Evolutionary conservation across 169 alveolate genomes (phyloP), one percentile per base, ranked within the genome.

Genomic region (Toxoplasma gondii): DNA sequence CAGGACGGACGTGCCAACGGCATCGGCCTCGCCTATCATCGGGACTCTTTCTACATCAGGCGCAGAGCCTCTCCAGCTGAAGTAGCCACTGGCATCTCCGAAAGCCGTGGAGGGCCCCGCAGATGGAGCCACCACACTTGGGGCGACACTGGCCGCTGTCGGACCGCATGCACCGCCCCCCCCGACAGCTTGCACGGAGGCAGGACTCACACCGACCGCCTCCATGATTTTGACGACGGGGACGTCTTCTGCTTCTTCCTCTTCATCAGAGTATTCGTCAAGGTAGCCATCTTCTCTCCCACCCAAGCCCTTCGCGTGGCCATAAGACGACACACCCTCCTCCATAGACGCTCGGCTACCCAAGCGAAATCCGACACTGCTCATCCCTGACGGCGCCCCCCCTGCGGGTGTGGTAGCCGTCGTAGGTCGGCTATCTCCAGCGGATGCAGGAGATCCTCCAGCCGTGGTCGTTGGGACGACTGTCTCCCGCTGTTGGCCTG

Each of bases 1-100:
- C 36, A 69, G 88, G 43, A 78, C 80, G 64, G 91, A 36, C 64
- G 94, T 43, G 53, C 64, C 91, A 31, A 36, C 91, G 39, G n/a
- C 94, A 0, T 54, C 94, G 19, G 88, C 74, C 39, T 38, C 91
- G 34, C 69, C 64, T 19, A 80, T 27, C 12, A 34, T 29, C 29
- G 82, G 41, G 29, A 38, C 39, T 58, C 74, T 16, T 16, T 64
- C 74, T 27, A 19, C 74, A 4, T 64, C 74, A 64, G 74, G n/a
- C 7, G 74, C 74, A 31, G 74, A 27, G 74, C 74, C 74, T 16
- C 7, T 64, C 74, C 74, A 64, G 74, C 74, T 64, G 74, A 12
- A 64, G 74, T 22, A 64, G 74, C 74, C 74, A 19, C 74, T 64
- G 34, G 74, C 1, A 27, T 64, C 74, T 64, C 74, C 74, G 7